A percentile compares a stretch with the other conserved stretches of the same genome.
phyloP scores from a whole-genome alignment of 2,329 filamentous ascomycete genomes.

The Davidsoniella neocaledoniae region DNA sequence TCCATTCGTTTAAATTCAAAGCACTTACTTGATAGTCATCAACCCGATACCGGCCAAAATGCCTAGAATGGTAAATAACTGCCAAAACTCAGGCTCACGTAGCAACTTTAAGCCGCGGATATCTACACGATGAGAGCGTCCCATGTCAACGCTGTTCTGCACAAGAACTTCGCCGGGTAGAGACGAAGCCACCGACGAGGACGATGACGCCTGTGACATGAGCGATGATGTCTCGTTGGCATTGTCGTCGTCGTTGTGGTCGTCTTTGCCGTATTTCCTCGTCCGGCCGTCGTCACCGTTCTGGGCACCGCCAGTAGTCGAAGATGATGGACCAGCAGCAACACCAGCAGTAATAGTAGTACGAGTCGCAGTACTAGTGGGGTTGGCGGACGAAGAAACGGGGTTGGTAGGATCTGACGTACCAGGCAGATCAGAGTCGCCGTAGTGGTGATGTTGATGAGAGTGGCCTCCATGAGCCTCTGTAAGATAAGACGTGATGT shows the following conservation, averaged over 20 bases:
- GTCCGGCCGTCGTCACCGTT: conserved; percentile 17
- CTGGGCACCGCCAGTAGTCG: conserved; percentile 8
- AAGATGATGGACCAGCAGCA: background rate
- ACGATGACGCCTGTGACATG: conserved; percentile 32
- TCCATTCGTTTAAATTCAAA: background rate
- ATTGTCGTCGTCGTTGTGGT: conserved; percentile 22
- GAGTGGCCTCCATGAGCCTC: conserved; percentile 12
- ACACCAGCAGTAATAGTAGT: conserved; percentile 6
- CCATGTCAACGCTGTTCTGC: conserved; percentile 48
- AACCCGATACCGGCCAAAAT: conserved; percentile 84
- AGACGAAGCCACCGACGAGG: conserved; percentile 32
- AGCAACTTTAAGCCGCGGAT: conserved; percentile 70
- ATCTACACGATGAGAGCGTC: conserved; percentile 71
- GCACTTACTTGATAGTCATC: conserved; percentile 93
- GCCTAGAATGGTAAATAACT: conserved; percentile 72
- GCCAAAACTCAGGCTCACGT: conserved; percentile 67
- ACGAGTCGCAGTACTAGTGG: background rate
- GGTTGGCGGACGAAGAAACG: background rate
- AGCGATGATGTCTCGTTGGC: conserved; percentile 67
- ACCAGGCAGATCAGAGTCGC: conserved; percentile 31
- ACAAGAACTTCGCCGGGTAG: conserved; percentile 33
- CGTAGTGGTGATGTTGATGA: conserved; percentile 1
- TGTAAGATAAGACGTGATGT: background rate
- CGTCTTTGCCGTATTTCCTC: conserved; percentile 13
- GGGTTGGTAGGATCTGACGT: conserved; percentile 28